Percentiles rank a stretch among this genome's conserved stretches.
Conservation (phyloP, 139 green algal species). For the Asterochloris sp. region DNA sequence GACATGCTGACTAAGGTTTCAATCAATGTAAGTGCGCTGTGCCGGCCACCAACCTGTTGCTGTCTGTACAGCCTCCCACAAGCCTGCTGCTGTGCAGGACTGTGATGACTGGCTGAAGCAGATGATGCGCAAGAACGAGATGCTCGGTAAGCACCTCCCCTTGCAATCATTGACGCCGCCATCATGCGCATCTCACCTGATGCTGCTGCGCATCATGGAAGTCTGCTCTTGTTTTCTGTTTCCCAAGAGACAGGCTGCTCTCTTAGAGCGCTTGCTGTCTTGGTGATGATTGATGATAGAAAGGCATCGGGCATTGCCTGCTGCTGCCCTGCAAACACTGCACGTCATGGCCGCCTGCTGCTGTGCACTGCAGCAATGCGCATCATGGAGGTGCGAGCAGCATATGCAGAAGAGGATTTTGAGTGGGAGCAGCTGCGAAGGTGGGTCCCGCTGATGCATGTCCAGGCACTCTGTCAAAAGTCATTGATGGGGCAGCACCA, state of each 20-base stretch:
- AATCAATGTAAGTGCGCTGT: not conserved
- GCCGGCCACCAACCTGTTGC: no score
- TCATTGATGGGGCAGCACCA: no score
- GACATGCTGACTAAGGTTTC: not conserved
- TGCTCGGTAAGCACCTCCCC: not conserved
- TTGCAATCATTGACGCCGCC: not conserved
- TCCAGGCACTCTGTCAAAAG: no score
- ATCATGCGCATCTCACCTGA: not conserved
- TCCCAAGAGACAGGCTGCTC: not conserved
- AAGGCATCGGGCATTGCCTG: not conserved
- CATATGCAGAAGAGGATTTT: slow-evolving; percentile 75
- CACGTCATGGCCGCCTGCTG: not conserved
- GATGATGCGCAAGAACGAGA: slow-evolving; percentile 12
- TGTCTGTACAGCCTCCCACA: no score
- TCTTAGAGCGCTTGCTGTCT: not conserved
- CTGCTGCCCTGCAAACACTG: not conserved
- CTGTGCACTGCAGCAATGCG: slow-evolving; percentile 45
- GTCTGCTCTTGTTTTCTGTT: not conserved
- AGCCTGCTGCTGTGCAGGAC: not conserved
- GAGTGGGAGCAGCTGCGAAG: slow-evolving; percentile 68
- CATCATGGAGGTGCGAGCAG: slow-evolving; percentile 72
- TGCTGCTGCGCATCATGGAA: not conserved
- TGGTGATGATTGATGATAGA: not conserved
- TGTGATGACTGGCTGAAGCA: slow-evolving; percentile 2
- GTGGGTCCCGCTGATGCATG: no score